These are phyloP conservation scores for Aspergillus ochraceoroseus DNA, from an alignment of 2,329 filamentous ascomycete species.

Conservation along the genomic window DNA sequence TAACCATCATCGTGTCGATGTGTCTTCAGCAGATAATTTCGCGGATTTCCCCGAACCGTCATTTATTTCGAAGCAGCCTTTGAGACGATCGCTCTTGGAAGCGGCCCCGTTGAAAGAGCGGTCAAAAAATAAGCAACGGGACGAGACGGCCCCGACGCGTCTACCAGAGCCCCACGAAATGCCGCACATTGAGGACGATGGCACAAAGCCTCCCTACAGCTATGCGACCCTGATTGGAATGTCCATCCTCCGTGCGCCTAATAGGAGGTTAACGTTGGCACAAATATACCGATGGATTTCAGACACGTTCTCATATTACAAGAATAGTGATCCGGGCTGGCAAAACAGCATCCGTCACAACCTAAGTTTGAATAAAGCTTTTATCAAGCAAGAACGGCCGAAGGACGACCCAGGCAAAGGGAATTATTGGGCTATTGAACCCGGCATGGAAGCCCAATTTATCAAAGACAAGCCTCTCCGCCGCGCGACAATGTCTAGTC, in stretches of 20 bases:
- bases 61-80: constrained; percentile 41
- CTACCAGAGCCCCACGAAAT: constrained; percentile 74
- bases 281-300: constrained; percentile 99
- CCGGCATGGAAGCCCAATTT: constrained; percentile 84
- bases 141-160: constrained; percentile 48
- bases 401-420: constrained; percentile 98
- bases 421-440: constrained; percentile 91
- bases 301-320: constrained; percentile 88
- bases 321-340: constrained; percentile 80
- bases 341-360: constrained; percentile 99
- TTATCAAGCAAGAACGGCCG: constrained; percentile 88
- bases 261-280: constrained; percentile 76
- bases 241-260: constrained; percentile 84
- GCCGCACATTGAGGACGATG: constrained; percentile 75
- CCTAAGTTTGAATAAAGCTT: constrained; percentile 91
- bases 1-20: constrained; percentile 43
- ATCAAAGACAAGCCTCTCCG: constrained; percentile 72
- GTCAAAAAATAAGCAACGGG: constrained; percentile 64
- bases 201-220: constrained; percentile 81
- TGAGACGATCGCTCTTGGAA: constrained; percentile 64
- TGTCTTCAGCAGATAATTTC: constrained; percentile 43
- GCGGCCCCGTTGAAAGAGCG: constrained; percentile 68
- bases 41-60: constrained; percentile 47
- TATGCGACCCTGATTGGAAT: constrained; percentile 95
- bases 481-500: constrained; percentile 44